Evolutionary conservation across 306 rosid species (phyloP).

Genomic region (Acacia confusa): DNA sequence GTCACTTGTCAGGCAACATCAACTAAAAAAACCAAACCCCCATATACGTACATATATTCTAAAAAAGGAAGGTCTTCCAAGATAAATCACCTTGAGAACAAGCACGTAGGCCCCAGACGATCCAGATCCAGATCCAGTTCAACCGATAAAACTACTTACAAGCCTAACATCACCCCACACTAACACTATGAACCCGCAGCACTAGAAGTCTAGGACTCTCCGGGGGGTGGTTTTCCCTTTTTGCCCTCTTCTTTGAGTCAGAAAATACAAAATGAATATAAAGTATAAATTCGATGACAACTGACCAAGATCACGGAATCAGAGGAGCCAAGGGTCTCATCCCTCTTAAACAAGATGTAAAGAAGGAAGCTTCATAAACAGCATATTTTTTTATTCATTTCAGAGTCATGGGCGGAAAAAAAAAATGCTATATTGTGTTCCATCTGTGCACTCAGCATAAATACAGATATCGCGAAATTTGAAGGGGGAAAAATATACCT

Average conservation of each 20-base stretch:
- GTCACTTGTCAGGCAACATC: neutral
- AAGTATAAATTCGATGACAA: neutral
- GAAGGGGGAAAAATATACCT: slow-evolving; percentile 15
- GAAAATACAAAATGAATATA: neutral
- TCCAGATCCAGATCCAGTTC: neutral
- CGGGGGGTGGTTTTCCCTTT: neutral
- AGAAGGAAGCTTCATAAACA: neutral
- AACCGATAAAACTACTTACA: neutral
- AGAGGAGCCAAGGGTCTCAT: neutral
- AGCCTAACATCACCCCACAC: neutral
- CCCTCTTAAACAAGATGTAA: neutral
- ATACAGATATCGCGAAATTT: slow-evolving; percentile 29
- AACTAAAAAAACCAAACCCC: neutral
- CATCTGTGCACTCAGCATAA: slow-evolving; percentile 31
- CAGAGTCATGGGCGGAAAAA: slow-evolving; percentile 30
- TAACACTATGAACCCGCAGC: neutral
- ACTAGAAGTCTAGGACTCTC: neutral
- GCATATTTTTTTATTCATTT: slow-evolving; percentile 26
- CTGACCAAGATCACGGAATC: neutral
- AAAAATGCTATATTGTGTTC: slow-evolving; percentile 22
- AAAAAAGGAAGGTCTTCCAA: neutral
- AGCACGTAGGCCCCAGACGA: neutral
- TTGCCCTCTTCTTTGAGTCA: neutral
- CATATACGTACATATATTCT: no score
- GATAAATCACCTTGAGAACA: neutral